Conservation (phyloP, 306 rosid species). For the Parietaria judaica region DNA sequence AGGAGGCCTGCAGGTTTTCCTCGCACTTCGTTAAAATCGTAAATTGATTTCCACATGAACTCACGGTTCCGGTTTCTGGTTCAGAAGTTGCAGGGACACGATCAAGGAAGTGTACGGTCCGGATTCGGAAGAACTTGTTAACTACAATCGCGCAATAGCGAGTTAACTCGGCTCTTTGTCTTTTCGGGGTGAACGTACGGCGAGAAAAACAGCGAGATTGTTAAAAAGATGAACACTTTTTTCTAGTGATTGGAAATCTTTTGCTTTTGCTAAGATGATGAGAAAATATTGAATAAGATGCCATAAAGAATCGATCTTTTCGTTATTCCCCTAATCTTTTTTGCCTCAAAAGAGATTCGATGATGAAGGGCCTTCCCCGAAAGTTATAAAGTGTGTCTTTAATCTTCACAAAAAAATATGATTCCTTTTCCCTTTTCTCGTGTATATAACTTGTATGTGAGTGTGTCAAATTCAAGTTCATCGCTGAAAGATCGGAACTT, state of each 20-base stretch:
- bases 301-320: slow-evolving; percentile 10
- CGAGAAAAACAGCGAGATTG: not conserved
- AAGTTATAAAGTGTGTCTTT: not conserved
- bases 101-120: slow-evolving; percentile 70
- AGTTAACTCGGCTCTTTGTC: slow-evolving; percentile 3
- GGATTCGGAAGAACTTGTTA: slow-evolving; percentile 54
- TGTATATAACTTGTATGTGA: slow-evolving; percentile 13
- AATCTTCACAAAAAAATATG: not conserved
- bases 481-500: not conserved
- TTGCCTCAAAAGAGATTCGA: slow-evolving; percentile 13
- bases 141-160: slow-evolving; percentile 45
- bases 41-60: not conserved
- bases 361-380: not conserved
- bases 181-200: too few relatives aligned
- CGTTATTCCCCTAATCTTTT: slow-evolving; percentile 3
- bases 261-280: slow-evolving; percentile 2
- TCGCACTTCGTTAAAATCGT: not conserved
- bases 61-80: slow-evolving; percentile 1
- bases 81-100: slow-evolving; percentile 74
- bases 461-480: not conserved
- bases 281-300: slow-evolving; percentile 18
- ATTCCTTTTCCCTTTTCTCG: slow-evolving; percentile 1
- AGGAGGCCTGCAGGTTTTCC: slow-evolving; percentile 80
- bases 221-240: slow-evolving; percentile 9
- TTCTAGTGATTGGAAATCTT: slow-evolving; percentile 16